Percentiles rank a stretch among this genome's conserved stretches.
These are phyloP conservation scores for Sporothrix humicola DNA, from an alignment of 2,329 filamentous ascomycete species.

Conservation along the genomic window DNA sequence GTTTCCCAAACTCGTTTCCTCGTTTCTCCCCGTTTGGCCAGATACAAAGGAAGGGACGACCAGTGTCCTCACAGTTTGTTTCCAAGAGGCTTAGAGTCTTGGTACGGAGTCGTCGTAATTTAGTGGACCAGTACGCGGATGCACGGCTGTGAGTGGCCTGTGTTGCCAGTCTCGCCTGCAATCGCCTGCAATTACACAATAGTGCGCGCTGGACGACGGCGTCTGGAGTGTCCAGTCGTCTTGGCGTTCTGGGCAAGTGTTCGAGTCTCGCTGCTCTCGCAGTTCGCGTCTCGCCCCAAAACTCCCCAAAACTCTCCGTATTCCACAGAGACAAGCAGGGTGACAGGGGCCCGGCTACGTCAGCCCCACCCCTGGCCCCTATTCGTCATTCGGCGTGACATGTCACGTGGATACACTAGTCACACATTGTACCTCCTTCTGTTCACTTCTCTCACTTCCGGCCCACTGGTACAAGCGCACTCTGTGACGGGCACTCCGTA, in stretches of 20 bases:
- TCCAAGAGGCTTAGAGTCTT: constrained; percentile 13
- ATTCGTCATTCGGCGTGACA: neutral
- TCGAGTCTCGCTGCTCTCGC: constrained; percentile 15
- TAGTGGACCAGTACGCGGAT: constrained; percentile 22
- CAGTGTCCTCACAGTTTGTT: no score
- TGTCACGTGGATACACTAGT: neutral
- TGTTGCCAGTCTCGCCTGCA: constrained; percentile 6
- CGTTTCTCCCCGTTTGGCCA: neutral
- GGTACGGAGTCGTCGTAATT: constrained; percentile 24
- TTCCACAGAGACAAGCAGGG: neutral
- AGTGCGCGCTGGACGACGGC: neutral
- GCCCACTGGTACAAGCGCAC: neutral
- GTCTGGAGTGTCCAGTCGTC: neutral
- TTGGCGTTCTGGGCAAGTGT: constrained; percentile 2
- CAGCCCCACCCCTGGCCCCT: constrained; percentile 20
- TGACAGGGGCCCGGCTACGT: constrained; percentile 3
- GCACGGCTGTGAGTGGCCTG: neutral
- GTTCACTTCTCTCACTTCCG: neutral
- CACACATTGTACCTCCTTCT: neutral
- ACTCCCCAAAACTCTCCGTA: neutral
- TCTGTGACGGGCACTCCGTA: neutral
- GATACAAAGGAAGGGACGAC: neutral
- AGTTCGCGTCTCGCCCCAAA: constrained; percentile 22
- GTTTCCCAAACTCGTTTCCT: no score
- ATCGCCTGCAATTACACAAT: neutral